Evolutionary conservation across 2,329 filamentous ascomycete genomes (phyloP), one percentile per base, ranked within the genome.

Genomic region (Mollisia scopiformis): DNA sequence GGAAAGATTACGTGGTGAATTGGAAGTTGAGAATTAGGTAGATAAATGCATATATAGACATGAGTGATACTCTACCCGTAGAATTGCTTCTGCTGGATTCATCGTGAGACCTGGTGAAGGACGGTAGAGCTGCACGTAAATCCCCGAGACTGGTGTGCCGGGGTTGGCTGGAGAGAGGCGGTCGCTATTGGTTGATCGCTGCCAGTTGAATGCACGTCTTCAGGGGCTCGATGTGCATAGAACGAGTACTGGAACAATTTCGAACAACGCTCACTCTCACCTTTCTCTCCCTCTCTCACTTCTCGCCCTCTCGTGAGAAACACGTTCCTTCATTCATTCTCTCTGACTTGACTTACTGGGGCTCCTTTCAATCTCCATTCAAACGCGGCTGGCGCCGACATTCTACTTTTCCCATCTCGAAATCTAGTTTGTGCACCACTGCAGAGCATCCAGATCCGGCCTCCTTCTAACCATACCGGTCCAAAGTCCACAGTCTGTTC

Each of bases 401-500:
- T 16, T 31, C 28, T 31, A 51, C 49, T 16, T 30, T 51, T 21
- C 27, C 49, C 8, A 7, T 16, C 28, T 31, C 23, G 6, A 41
- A 35, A n/a, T 50, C 43, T 35, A 37, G 43, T 31, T 49, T 37
- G 19, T 31, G 30, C 35, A 31, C 55, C 19, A 57, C 19, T 30
- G 51, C 31, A 41, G 23, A 50, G 19, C 43, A 49, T 33, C 16
- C 54, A 8, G 14, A 47, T 46, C 23, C 21, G 28, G 19, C 43
- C 25, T 31, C 28, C 27, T 27, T 16, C 19, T 50, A 31, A 31
- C 43, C 43, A 37, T 57, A 23, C 16, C n/a, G 21, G 43, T 39
- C 55, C 30, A 39, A 31, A 27, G 55, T 39, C 55, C 30, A 39
- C 21, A 27, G 55, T 50, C 55, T 57, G 55, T 50, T 50, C 43